These are phyloP conservation scores for Colletotrichum horii DNA, from an alignment of 2,329 filamentous ascomycete genomes.

Conservation along the genomic window DNA sequence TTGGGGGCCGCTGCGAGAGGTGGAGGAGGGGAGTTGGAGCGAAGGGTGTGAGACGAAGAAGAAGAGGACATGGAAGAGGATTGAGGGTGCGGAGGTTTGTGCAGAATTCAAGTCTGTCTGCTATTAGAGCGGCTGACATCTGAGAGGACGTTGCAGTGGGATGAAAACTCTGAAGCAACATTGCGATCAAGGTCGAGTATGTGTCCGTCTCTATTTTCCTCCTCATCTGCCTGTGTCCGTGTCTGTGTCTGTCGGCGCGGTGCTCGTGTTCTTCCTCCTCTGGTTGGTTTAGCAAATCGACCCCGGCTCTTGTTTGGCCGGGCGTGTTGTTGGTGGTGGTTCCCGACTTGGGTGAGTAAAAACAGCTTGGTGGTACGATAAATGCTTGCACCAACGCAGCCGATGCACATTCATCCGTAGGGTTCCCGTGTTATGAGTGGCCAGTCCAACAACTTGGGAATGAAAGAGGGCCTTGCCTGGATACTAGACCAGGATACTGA, in stretches of 20 bases:
- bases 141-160: not conserved
- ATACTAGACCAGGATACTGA: constrained; percentile 1
- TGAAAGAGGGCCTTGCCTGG: constrained; percentile 13
- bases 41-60: not conserved
- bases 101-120: not conserved
- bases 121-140: not conserved
- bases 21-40: not conserved
- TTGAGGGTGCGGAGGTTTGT: not conserved
- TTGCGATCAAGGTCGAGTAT: not conserved
- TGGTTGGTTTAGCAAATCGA: not conserved
- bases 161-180: not conserved
- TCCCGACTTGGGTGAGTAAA: not conserved
- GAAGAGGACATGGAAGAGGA: not conserved
- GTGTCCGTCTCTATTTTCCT: not conserved
- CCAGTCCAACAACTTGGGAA: constrained; percentile 19
- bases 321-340: not conserved
- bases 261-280: not conserved
- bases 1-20: constrained; percentile 14
- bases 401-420: constrained; percentile 9
- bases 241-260: not conserved
- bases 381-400: constrained; percentile 18
- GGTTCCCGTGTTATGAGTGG: constrained; percentile 1
- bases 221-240: not conserved
- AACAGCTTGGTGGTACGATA: constrained; percentile 11
- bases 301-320: not conserved